Evolutionary conservation across 75 land plant genomes (phyloP), one percentile per base, ranked within the genome.

Genomic region (Pinus tabuliformis): DNA sequence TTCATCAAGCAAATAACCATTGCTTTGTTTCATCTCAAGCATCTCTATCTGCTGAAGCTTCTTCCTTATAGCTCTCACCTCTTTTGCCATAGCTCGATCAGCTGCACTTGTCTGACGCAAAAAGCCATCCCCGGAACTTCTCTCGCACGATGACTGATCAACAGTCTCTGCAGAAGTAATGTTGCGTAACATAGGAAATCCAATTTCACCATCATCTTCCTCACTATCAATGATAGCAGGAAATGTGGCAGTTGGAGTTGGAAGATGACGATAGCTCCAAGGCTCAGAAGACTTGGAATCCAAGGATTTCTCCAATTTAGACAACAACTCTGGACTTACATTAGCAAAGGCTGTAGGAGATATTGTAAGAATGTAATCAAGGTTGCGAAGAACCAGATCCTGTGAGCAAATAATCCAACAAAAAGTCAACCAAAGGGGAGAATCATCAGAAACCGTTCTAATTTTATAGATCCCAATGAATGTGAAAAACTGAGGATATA

Each of bases 11-110:
- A 42, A 57, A 75, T 91, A 83, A 56, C 98, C 99, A 70, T 80
- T 76, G 1, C 78, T 62, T 57, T 81, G 90, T 80, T 91, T 92
- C 26, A 83, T 37, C 80, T 97, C 98, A 77, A 97, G 92, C 72
- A 93, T 85, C 79, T 97, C 98, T 75, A 97, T 92, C 87, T 97
- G 99, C 82, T 97, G 99, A 77, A 97, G 82, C 74, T 97, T 97
- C 77, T 97, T 97, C 70, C 89, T 66, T 22, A 95, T 75, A 14
- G 98, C 95, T 68, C 99, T 83, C 52, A 92, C 73, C 75, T 91
- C 92, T 80, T 97, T 97, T 42, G 57, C 76, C n/a, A 83, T 73
- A 24, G 78, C 85, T 77, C 86, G 83, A 59, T 89, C 89, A 33
- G 81, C 81, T 80, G 39, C 80, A 72, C 79, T 77, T 28, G 77